Conservation (phyloP, 768 basidiomycete genomes). For the Lactarius tabidus region DNA sequence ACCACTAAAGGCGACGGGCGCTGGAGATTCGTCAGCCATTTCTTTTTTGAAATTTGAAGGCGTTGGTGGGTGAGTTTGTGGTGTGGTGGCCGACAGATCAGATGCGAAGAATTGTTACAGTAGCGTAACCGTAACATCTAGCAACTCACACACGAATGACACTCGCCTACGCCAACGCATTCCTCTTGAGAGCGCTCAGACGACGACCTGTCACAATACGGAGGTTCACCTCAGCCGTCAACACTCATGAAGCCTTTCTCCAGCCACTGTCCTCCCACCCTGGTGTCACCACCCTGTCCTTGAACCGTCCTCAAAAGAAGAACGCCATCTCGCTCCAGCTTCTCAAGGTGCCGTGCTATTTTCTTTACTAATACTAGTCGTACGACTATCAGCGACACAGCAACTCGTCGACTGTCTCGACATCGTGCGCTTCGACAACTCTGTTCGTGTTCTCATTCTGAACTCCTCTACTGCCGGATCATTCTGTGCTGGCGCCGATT, state of each 20-base stretch:
- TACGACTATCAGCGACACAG: not conserved
- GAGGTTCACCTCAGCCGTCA: constrained; percentile 9
- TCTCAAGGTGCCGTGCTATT: constrained; percentile 17
- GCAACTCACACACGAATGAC: not conserved
- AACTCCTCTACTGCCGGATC: constrained; percentile 70
- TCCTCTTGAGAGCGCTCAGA: constrained; percentile 4
- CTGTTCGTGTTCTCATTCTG: constrained; percentile 75
- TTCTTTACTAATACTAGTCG: not conserved
- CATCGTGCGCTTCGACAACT: constrained; percentile 43
- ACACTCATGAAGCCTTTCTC: constrained; percentile 24
- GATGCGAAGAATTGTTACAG: not conserved
- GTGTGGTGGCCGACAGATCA: not conserved
- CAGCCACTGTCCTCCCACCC: constrained; percentile 13
- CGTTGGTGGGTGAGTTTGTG: not conserved
- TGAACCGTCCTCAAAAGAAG: constrained; percentile 23
- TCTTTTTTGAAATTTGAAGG: not conserved
- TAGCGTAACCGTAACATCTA: not conserved
- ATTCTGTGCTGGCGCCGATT: constrained; percentile 92
- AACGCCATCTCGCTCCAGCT: constrained; percentile 25
- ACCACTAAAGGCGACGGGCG: constrained; percentile 35
- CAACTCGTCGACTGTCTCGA: constrained; percentile 21
- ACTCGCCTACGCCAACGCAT: not conserved
- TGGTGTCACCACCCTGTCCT: constrained; percentile 18
- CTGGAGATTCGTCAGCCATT: constrained; percentile 7
- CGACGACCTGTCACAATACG: not conserved